Conservation (phyloP, 129 eudicot genomes). For the Smallanthus sonchifolius region DNA sequence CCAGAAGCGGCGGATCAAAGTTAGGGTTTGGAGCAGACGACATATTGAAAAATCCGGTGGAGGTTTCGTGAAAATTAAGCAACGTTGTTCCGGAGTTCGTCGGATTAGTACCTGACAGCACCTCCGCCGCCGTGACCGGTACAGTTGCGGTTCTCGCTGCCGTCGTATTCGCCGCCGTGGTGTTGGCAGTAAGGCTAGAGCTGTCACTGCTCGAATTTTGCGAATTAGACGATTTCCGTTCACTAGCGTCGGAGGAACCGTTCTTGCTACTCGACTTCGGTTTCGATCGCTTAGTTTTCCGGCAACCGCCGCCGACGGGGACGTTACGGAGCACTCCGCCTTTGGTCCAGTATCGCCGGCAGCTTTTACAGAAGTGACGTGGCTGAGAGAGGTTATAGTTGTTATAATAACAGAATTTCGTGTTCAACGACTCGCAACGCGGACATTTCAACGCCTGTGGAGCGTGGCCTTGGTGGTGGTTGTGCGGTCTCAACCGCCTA, state of each 20-base stretch:
- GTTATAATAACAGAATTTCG: slow-evolving; percentile 84
- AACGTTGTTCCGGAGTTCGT: slow-evolving; percentile 24
- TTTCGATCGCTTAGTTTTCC: slow-evolving; percentile 64
- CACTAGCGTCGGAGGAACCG: slow-evolving; percentile 23
- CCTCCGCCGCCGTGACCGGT: slow-evolving; percentile 27
- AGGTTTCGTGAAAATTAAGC: slow-evolving; percentile 29
- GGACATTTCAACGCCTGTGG: slow-evolving; percentile 74
- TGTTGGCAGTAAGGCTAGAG: slow-evolving; percentile 56
- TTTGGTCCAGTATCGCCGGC: slow-evolving; percentile 89
- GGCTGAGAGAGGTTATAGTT: slow-evolving; percentile 85
- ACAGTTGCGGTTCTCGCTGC: slow-evolving; percentile 5
- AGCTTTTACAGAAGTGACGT: slow-evolving; percentile 80
- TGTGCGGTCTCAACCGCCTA: slow-evolving; percentile 49
- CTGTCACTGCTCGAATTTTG: slow-evolving; percentile 69
- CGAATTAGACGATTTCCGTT: slow-evolving; percentile 34
- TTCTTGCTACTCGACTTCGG: slow-evolving; percentile 15
- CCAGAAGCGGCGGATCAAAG: slow-evolving; percentile 31
- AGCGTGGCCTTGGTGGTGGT: slow-evolving; percentile 39
- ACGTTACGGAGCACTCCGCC: slow-evolving; percentile 91
- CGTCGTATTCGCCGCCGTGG: slow-evolving; percentile 26
- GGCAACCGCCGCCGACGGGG: slow-evolving; percentile 88
- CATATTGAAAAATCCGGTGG: slow-evolving; percentile 10
- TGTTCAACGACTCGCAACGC: slow-evolving; percentile 74
- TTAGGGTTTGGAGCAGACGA: slow-evolving; percentile 24
- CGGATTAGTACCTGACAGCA: slow-evolving; percentile 18